A percentile compares a stretch with the other conserved stretches of the same genome.
Evolutionary conservation across 345 rosid genomes (phyloP).

Genomic region (Arabidopsis arenosa): DNA sequence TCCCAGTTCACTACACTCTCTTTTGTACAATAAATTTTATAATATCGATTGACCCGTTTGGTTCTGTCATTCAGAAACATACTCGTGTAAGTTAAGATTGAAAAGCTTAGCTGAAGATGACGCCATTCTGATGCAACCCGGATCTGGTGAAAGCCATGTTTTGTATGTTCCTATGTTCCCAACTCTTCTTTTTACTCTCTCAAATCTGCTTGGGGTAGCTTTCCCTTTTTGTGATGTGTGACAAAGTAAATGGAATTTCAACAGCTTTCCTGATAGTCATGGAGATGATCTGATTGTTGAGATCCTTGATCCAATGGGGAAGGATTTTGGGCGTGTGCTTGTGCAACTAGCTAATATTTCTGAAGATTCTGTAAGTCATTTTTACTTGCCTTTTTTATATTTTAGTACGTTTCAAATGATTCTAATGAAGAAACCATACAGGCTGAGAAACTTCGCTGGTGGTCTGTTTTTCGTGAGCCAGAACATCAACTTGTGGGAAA

Average conservation of each 20-base stretch:
- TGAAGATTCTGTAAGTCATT: constrained; percentile 67
- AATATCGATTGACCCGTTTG: constrained; percentile 16
- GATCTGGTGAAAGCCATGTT: constrained; percentile 92
- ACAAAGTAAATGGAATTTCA: constrained; percentile 37
- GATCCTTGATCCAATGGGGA: constrained; percentile 86
- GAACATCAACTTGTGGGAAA: constrained; percentile 91
- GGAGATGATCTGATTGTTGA: constrained; percentile 96
- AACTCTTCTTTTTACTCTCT: constrained; percentile 25
- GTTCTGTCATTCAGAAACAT: constrained; percentile 62
- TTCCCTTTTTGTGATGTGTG: constrained; percentile 35
- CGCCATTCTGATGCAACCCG: constrained; percentile 81
- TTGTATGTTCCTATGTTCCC: constrained; percentile 64
- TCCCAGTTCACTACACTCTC: constrained; percentile 4
- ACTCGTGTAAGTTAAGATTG: constrained; percentile 74
- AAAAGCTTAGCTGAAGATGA: constrained; percentile 89
- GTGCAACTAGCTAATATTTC: constrained; percentile 82
- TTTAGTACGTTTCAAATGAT: constrained; percentile 29
- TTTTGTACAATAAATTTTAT: not conserved
- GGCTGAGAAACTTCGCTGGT: constrained; percentile 93
- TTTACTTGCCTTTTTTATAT: constrained; percentile 15
- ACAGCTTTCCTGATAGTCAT: constrained; percentile 94
- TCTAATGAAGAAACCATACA: constrained; percentile 53
- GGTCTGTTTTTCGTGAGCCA: constrained; percentile 91
- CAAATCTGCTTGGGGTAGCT: constrained; percentile 10
- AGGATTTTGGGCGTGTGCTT: constrained; percentile 85